These are phyloP conservation scores for Nemania sp. DNA, from an alignment of 2,329 filamentous ascomycete species.

Conservation along the genomic window DNA sequence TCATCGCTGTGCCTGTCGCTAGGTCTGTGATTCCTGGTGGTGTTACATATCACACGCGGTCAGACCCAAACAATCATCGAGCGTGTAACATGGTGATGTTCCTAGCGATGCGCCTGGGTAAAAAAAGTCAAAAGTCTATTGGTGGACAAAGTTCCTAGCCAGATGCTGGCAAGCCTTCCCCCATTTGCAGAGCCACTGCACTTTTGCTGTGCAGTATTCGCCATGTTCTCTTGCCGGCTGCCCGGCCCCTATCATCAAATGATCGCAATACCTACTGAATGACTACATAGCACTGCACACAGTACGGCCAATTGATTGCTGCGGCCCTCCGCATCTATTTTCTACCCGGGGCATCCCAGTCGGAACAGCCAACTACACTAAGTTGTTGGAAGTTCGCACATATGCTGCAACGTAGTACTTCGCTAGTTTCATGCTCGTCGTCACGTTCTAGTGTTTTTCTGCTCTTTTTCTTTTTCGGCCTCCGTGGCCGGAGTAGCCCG, in stretches of 20 bases:
- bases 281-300: background rate
- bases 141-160: background rate
- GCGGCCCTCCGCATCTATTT: background rate
- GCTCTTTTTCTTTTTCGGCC: constrained; percentile 13
- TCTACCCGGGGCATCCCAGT: constrained; percentile 10
- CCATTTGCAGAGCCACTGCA: too few relatives aligned
- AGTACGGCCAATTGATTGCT: background rate
- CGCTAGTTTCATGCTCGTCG: background rate
- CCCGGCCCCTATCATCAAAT: too few relatives aligned
- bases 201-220: too few relatives aligned
- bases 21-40: background rate
- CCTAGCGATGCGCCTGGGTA: background rate
- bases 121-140: background rate
- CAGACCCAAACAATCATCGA: constrained; percentile 1
- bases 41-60: constrained; percentile 5
- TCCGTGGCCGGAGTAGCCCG: constrained; percentile 3
- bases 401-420: background rate
- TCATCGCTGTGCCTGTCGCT: too few relatives aligned
- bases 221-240: too few relatives aligned
- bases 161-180: background rate
- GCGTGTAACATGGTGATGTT: constrained; percentile 2
- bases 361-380: background rate
- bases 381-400: background rate
- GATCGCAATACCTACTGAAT: too few relatives aligned
- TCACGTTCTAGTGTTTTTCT: too few relatives aligned